Evolutionary conservation across 768 basidiomycete species (phyloP).

Genomic region (Suillus plorans): DNA sequence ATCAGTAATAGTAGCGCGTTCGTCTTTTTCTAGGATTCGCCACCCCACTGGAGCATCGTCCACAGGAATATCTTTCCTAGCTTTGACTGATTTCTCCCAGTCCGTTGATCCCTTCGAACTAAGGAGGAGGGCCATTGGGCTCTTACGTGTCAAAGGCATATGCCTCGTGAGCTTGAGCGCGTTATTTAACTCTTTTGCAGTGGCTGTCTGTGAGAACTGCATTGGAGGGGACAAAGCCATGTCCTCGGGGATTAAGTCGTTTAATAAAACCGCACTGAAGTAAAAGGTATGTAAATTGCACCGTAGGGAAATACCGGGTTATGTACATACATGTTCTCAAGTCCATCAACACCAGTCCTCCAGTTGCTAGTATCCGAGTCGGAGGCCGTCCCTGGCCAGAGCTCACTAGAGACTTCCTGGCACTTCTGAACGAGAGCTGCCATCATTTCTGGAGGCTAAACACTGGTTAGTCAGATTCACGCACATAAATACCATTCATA

Average conservation of each 20-base stretch:
- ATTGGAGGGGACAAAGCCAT: slow-evolving; percentile 47
- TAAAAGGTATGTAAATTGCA: slow-evolving; percentile 9
- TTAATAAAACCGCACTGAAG: slow-evolving; percentile 39
- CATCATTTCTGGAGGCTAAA: slow-evolving; percentile 69
- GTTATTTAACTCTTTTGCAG: slow-evolving; percentile 57
- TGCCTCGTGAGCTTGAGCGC: slow-evolving; percentile 67
- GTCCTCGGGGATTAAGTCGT: slow-evolving; percentile 50
- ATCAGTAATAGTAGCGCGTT: slow-evolving; percentile 28
- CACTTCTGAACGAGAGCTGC: slow-evolving; percentile 55
- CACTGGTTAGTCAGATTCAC: background rate
- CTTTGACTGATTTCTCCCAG: slow-evolving; percentile 71
- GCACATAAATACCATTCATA: slow-evolving; percentile 36
- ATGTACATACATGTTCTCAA: slow-evolving; percentile 60
- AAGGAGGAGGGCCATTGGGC: slow-evolving; percentile 71
- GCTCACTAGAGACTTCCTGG: slow-evolving; percentile 47
- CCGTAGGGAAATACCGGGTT: slow-evolving; percentile 2
- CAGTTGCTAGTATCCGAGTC: slow-evolving; percentile 30
- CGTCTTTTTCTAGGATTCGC: slow-evolving; percentile 65
- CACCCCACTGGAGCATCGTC: slow-evolving; percentile 68
- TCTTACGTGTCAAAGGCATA: slow-evolving; percentile 47
- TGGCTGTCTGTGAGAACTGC: slow-evolving; percentile 55
- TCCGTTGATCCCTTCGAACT: slow-evolving; percentile 71
- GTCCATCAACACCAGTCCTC: slow-evolving; percentile 45
- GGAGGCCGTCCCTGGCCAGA: slow-evolving; percentile 44
- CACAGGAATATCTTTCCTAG: slow-evolving; percentile 43